Evolutionary conservation across 441 rosid species (phyloP).

Genomic region (Corymbia calophylla): DNA sequence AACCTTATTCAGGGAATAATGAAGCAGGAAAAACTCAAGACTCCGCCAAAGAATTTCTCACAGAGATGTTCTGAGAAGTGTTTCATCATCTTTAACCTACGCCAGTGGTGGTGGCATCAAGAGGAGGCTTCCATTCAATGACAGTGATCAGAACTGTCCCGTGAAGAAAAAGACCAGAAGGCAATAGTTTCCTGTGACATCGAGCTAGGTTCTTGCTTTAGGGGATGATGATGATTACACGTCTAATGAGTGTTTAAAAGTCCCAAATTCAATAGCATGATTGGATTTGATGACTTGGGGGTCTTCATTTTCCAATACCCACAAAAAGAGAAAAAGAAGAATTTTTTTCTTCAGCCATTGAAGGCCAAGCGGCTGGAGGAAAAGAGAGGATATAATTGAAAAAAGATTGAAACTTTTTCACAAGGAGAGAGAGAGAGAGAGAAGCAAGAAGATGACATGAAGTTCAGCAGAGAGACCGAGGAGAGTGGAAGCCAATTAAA

Average conservation of each 20-base stretch:
- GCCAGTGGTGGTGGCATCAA: conserved; percentile 38
- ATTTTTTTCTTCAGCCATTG: conserved; percentile 4
- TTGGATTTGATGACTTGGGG: conserved; percentile 22
- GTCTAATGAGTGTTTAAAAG: conserved; percentile 21
- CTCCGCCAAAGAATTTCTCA: conserved; percentile 32
- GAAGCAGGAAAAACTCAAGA: conserved; percentile 32
- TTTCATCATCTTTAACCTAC: conserved; percentile 6
- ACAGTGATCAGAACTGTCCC: conserved; percentile 27
- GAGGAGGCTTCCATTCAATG: conserved; percentile 52
- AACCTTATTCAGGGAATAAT: conserved; percentile 45
- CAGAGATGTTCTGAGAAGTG: conserved; percentile 14
- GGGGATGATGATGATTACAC: conserved; percentile 14
- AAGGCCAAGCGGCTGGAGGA: conserved; percentile 17
- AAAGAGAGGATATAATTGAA: conserved; percentile 20
- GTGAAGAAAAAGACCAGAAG: conserved; percentile 27
- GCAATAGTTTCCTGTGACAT: not conserved
- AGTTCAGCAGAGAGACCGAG: not conserved
- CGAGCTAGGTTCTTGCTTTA: not conserved
- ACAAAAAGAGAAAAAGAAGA: not conserved
- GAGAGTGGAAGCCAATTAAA: not conserved
- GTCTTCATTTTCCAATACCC: conserved; percentile 28
- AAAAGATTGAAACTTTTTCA: not conserved
- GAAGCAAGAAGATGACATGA: not conserved
- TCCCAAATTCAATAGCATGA: conserved; percentile 13
- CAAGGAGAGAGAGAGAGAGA: not conserved